Percentiles rank a stretch among this genome's conserved stretches.
Conservation (phyloP, 2,329 filamentous ascomycete species). For the Exophiala lecanii-corni region DNA sequence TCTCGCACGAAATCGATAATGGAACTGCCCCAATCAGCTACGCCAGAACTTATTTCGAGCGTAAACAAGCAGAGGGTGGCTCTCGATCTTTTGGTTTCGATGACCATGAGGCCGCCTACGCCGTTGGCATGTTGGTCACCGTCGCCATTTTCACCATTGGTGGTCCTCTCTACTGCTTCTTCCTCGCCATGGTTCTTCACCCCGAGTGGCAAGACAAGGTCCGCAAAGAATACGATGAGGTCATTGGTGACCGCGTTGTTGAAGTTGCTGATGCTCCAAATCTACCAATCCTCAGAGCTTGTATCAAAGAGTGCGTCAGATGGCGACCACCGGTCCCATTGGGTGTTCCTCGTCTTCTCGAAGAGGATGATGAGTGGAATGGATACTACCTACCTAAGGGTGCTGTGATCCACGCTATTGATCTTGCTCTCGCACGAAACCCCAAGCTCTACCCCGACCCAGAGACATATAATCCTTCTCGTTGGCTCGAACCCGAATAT, state of each 20-base stretch:
- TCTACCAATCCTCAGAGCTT: slow-evolving; percentile 37
- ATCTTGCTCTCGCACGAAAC: slow-evolving; percentile 32
- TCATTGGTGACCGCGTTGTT: slow-evolving; percentile 40
- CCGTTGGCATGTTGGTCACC: slow-evolving; percentile 27
- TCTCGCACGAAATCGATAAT: slow-evolving; percentile 24
- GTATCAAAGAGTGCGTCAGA: slow-evolving; percentile 42
- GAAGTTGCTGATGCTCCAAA: slow-evolving; percentile 38
- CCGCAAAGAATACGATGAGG: slow-evolving; percentile 44
- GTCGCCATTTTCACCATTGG: slow-evolving; percentile 29
- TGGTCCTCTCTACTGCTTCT: slow-evolving; percentile 28
- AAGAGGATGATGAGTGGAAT: slow-evolving; percentile 47
- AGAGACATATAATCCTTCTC: slow-evolving; percentile 28
- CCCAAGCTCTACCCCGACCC: slow-evolving; percentile 30
- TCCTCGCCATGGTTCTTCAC: slow-evolving; percentile 45
- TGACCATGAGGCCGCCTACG: slow-evolving; percentile 28
- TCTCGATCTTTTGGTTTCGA: slow-evolving; percentile 16
- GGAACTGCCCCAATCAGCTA: slow-evolving; percentile 26
- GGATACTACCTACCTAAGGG: slow-evolving; percentile 50
- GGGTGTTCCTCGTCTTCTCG: slow-evolving; percentile 50
- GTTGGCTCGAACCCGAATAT: slow-evolving; percentile 30
- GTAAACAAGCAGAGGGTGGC: slow-evolving; percentile 6
- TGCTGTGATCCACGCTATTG: slow-evolving; percentile 39
- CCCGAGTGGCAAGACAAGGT: slow-evolving; percentile 45
- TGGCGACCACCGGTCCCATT: slow-evolving; percentile 46
- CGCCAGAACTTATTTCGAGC: slow-evolving; percentile 25